A percentile compares a stretch with the other conserved stretches of the same genome.
phyloP scores from a whole-genome alignment of 768 basidiomycete species.

The Termitomyces sp. region DNA sequence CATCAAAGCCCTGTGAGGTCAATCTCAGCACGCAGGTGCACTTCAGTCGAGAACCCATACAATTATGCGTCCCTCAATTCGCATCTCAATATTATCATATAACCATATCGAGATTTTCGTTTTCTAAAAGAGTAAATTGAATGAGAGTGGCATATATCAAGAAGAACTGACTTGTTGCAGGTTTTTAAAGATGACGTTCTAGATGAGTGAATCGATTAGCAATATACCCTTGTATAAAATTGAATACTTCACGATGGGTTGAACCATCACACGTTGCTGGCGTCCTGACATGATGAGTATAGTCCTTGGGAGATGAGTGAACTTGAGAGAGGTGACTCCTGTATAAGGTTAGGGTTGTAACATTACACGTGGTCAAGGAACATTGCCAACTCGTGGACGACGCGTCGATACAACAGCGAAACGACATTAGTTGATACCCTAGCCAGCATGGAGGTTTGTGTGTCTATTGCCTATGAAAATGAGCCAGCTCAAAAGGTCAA shows the following conservation, averaged over 20 bases:
- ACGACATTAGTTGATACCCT: constrained; percentile 5
- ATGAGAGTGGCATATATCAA: constrained; percentile 1
- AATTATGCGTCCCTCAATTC: constrained; percentile 93
- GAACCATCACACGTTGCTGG: constrained; percentile 97
- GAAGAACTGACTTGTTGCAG: constrained; percentile 63
- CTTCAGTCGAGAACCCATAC: constrained; percentile 47
- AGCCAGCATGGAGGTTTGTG: constrained; percentile 22
- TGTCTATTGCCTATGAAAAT: neutral
- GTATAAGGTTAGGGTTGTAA: constrained; percentile 21
- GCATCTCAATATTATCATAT: constrained; percentile 95
- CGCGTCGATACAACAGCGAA: constrained; percentile 17
- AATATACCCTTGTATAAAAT: constrained; percentile 4
- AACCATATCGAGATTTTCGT: constrained; percentile 89
- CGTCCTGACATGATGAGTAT: constrained; percentile 74
- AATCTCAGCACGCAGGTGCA: neutral
- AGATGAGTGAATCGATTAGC: neutral
- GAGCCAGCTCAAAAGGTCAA: constrained; percentile 6
- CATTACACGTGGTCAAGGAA: constrained; percentile 15
- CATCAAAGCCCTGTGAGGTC: constrained; percentile 87
- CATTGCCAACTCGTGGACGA: constrained; percentile 14
- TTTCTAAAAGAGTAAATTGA: constrained; percentile 34
- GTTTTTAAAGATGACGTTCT: constrained; percentile 99
- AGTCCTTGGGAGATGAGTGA: constrained; percentile 8
- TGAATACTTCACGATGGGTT: constrained; percentile 81
- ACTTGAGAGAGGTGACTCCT: neutral